Base-by-base conservation (phyloP, 1,284 basidiomycete genomes). In the Moesziomyces globuligerus region DNA sequence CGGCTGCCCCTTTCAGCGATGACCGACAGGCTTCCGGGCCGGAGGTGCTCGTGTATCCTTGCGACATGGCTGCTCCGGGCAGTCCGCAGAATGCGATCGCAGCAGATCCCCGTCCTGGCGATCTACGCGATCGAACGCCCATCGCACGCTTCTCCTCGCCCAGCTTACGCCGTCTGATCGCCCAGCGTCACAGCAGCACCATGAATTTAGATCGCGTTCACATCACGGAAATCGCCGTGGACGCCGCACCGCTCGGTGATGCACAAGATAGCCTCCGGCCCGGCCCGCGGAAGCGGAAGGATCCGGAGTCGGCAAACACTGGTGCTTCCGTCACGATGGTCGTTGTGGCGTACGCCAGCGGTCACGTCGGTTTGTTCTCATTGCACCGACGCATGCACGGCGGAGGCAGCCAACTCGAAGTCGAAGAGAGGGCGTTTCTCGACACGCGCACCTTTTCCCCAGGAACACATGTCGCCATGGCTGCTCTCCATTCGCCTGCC, bases 291-390 rank as follows among this genome's bases (percentile, higher is more conserved):
- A 65, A 65, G 39, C 61, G 61, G 32, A 65, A 53, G 39, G 1
- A 18, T 9, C 9, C 24, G 2, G n/a, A 9, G 7, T 4, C 23
- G 1, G 23, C 23, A 1, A 17, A 18, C 1, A 5, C 18, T 4
- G 7, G 36, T 4, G 7, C 44, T 26, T 3, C 36, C 0, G 28
- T 28, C 7, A 25, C 49, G 9, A 67, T 58, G 4, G 38, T 81
- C 25, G 53, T 74, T 40, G 61, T 81, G 5, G 74, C 76, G 46
- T 80, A 75, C 49, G 73, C 74, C 9, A 76, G 69, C 5, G 80
- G 81, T 0, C 74, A 81, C 45, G 67, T 74, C 45, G 61, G 75
- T 24, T 24, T 82, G 25, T 81, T 82, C 39, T 53, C 53, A 3
- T 25, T 81, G n/a, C 23, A 23, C 1, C 23, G n/a, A 26, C 57